Percentiles rank a stretch among this genome's conserved stretches.
These are phyloP conservation scores for Lentinus brumalis DNA, from an alignment of 768 basidiomycete species.

Conservation along the genomic window DNA sequence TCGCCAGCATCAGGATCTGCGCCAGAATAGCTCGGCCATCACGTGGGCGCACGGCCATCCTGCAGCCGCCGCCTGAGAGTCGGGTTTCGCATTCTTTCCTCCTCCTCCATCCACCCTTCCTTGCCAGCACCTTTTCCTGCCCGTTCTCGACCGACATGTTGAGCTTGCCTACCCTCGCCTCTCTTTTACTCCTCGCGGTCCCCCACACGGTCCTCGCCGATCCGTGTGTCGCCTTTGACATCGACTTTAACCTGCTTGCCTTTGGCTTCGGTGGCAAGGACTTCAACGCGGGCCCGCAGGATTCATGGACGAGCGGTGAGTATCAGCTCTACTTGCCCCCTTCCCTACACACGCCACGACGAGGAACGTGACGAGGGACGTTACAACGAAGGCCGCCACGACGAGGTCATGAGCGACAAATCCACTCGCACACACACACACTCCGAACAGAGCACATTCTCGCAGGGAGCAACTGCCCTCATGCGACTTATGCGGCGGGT, in stretches of 20 bases:
- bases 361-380: no score
- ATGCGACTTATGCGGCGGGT: no score
- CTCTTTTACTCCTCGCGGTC: conserved; percentile 52
- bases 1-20: no score
- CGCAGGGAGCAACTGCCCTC: no score
- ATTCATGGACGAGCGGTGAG: conserved; percentile 64
- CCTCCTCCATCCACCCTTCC: not conserved
- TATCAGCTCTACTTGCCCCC: not conserved
- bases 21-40: not conserved
- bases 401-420: no score
- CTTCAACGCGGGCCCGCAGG: conserved; percentile 74
- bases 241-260: conserved; percentile 79
- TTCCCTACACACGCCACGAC: no score
- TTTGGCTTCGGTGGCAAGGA: conserved; percentile 86
- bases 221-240: conserved; percentile 80
- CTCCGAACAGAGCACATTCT: no score
- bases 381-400: no score
- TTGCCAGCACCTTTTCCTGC: not conserved
- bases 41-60: not conserved
- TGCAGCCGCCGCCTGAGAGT: no score
- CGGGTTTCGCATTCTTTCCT: not conserved
- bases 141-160: conserved; percentile 34
- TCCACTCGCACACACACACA: no score
- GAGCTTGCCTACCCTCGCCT: conserved; percentile 44
- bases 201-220: conserved; percentile 38